Evolutionary conservation across 2,329 filamentous ascomycete genomes (phyloP), one percentile per base, ranked within the genome.

Genomic region (Trichoderma aggressivum): DNA sequence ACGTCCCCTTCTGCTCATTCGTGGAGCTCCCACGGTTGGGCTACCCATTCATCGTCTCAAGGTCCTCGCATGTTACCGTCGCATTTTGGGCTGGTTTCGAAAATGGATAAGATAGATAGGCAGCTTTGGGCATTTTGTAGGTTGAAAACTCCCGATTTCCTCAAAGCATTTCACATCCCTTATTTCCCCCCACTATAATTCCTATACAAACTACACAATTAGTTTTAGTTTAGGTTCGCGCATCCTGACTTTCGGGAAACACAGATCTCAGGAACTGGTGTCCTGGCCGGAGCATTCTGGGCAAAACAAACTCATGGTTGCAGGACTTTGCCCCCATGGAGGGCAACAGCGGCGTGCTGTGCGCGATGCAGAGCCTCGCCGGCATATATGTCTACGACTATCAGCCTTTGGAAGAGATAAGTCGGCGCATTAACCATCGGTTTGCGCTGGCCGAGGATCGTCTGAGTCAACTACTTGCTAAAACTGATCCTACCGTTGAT

Each of bases 331-430:
- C 80, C 6, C 76, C 77, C n/a, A 81, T 83, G 80, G 79, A 80
- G 26, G 76, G 78, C 28, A 78, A 76, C 30, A 71, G 74, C 16
- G 80, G 80, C 24, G 79, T 83, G 10, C 74, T 77, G 4, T 75
- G 77, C 30, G 82, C 82, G 7, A 82, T 83, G n/a, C 79, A 82
- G 56, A 81, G 81, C 26, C 75, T 83, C 3, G 80, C 81, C 3
- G 81, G 81, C 2, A 79, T 82, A 1, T 83, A 83, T 34, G 80
- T 83, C 7, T 81, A 82, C 70, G 82, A 83, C 70, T 83, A 83
- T 39, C 70, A 79, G 18, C 81, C 81, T 1, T 74, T 77, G 32
- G 77, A 80, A 10, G 72, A 72, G 6, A 74, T 83, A 14, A 76
- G 77, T 18, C 74, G 74, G 11, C 76, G 78, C 14, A 79, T 82